Evolutionary conservation across 1,284 basidiomycete genomes (phyloP).

Genomic region (Rhodotorula sp.): DNA sequence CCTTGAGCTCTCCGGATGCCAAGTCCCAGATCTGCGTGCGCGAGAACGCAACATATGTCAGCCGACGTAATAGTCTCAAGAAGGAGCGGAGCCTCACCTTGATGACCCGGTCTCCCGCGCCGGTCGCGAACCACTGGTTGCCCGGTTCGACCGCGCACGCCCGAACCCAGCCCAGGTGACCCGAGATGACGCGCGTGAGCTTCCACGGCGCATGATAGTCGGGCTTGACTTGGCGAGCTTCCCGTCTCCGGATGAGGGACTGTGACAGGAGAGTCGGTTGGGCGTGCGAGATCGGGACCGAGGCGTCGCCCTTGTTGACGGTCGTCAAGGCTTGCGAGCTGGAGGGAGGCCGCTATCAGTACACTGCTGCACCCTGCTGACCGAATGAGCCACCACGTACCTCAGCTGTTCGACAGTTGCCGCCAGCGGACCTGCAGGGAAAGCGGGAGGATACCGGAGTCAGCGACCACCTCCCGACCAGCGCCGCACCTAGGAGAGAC

Average conservation of each 20-base stretch:
- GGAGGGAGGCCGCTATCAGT: not conserved
- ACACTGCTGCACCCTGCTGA: not conserved
- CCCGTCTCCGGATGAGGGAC: conserved; percentile 84
- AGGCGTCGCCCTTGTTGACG: not conserved
- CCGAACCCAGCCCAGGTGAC: conserved; percentile 98
- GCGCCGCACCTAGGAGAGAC: not conserved
- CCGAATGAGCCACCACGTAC: not conserved
- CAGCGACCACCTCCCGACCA: not conserved
- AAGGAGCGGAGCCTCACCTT: conserved; percentile 56
- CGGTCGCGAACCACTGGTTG: conserved; percentile 98
- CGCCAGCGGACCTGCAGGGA: conserved; percentile 29
- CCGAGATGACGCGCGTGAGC: conserved; percentile 92
- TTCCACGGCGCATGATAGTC: conserved; percentile 96
- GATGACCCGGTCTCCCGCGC: conserved; percentile 95
- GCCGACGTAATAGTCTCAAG: not conserved
- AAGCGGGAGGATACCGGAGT: not conserved
- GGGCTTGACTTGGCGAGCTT: conserved; percentile 86
- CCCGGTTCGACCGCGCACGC: conserved; percentile 93
- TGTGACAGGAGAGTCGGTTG: conserved; percentile 63
- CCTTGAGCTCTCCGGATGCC: conserved; percentile 89
- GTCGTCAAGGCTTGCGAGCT: conserved; percentile 38
- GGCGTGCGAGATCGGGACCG: conserved; percentile 36
- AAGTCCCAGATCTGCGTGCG: conserved; percentile 81
- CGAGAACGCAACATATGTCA: not conserved
- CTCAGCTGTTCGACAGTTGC: conserved; percentile 29